Conservation (phyloP, 2,329 filamentous ascomycete species). For the Corinectria fuckeliana region DNA sequence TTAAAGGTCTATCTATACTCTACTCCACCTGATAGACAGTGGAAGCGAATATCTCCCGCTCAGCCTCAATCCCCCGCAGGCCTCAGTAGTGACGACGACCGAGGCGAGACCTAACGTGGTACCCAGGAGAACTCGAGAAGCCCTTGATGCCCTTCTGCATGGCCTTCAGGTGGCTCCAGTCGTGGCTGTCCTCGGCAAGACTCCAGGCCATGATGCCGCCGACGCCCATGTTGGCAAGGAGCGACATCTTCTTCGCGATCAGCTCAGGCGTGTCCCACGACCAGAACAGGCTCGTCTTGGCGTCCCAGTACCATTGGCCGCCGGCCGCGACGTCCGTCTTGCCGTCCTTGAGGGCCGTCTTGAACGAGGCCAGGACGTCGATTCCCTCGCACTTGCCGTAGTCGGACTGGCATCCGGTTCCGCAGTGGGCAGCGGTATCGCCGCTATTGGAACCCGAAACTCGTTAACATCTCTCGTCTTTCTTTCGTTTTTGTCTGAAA, state of each 20-base stretch:
- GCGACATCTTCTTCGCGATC: constrained; percentile 55
- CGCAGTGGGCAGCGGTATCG: constrained; percentile 28
- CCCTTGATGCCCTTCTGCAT: constrained; percentile 43
- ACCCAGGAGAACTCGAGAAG: neutral
- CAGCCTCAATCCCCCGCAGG: neutral
- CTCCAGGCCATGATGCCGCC: constrained; percentile 63
- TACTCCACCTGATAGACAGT: neutral
- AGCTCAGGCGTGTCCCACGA: constrained; percentile 60
- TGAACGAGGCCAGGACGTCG: constrained; percentile 43
- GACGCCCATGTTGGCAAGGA: constrained; percentile 49
- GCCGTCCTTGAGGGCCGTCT: constrained; percentile 48
- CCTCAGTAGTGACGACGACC: neutral
- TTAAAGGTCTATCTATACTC: neutral
- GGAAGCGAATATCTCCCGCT: no score
- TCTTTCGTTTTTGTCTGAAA: no score
- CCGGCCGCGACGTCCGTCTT: constrained; percentile 55
- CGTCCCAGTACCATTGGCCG: constrained; percentile 63
- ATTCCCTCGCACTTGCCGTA: constrained; percentile 28
- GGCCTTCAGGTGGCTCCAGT: constrained; percentile 51
- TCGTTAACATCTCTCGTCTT: neutral
- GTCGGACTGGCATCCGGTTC: constrained; percentile 27
- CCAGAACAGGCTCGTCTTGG: constrained; percentile 55
- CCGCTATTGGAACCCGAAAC: constrained; percentile 24
- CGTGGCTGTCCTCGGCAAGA: constrained; percentile 55
- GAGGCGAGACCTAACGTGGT: neutral